Percentiles rank a stretch among this genome's conserved stretches.
Conservation (phyloP, 208 protist species). For the Wallacemonas sp. region DNA sequence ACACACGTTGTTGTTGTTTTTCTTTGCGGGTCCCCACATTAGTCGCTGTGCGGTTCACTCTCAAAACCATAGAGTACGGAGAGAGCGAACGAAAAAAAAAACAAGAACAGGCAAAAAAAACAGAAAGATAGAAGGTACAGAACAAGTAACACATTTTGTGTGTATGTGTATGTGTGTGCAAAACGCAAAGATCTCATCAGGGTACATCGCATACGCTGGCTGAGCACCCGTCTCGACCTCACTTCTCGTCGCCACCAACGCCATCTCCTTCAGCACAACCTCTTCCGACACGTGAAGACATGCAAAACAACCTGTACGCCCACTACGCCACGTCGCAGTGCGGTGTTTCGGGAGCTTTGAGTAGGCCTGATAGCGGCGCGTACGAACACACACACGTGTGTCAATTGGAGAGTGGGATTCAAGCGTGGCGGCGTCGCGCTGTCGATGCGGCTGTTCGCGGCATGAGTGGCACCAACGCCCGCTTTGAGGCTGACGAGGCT, state of each 20-base stretch:
- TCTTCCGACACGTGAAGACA: too few relatives aligned
- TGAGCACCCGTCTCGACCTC: slow-evolving; percentile 46
- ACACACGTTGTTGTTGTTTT: not conserved
- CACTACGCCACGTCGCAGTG: slow-evolving; percentile 11
- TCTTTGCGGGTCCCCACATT: too few relatives aligned
- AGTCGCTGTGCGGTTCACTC: too few relatives aligned
- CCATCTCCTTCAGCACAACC: slow-evolving; percentile 45
- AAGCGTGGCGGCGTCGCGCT: not conserved
- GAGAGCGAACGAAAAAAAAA: too few relatives aligned
- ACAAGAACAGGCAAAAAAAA: too few relatives aligned
- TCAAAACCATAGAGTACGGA: too few relatives aligned
- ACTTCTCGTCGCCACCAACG: slow-evolving; percentile 44
- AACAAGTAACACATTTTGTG: too few relatives aligned
- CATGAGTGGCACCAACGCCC: not conserved
- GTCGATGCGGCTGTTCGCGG: not conserved
- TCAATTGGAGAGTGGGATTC: not conserved
- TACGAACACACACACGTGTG: slow-evolving; percentile 3
- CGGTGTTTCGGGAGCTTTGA: not conserved
- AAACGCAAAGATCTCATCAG: slow-evolving; percentile 8
- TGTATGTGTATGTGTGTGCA: not conserved
- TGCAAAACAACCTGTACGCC: too few relatives aligned
- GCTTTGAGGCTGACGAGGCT: slow-evolving; percentile 12
- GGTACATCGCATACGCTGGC: slow-evolving; percentile 35
- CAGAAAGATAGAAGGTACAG: too few relatives aligned
- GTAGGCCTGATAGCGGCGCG: not conserved